Conservation (phyloP, 192 early-diverging fungal genomes). For the Backusella parvicylindrica region DNA sequence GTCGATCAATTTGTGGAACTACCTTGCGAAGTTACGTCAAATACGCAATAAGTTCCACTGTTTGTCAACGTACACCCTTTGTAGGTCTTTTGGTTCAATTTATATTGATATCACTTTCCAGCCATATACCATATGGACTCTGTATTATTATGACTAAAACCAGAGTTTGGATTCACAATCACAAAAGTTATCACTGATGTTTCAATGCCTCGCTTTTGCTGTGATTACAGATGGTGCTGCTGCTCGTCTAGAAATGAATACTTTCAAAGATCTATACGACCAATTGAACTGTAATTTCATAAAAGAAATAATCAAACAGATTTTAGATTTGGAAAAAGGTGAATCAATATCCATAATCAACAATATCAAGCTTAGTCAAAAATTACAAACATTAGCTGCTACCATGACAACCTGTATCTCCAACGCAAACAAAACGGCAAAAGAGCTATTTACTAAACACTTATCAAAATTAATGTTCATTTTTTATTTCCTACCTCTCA, state of each 20-base stretch:
- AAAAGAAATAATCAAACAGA: too few relatives aligned
- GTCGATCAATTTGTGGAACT: neutral
- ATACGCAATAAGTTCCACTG: neutral
- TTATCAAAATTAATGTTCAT: neutral
- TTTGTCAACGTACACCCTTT: neutral
- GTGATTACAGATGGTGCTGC: too few relatives aligned
- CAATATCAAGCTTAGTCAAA: neutral
- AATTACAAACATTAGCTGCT: neutral
- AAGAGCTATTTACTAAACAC: neutral
- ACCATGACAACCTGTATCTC: neutral
- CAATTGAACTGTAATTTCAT: too few relatives aligned
- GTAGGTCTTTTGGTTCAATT: too few relatives aligned
- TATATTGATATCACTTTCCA: too few relatives aligned
- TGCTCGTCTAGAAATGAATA: too few relatives aligned
- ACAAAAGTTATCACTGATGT: too few relatives aligned
- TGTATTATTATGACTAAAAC: too few relatives aligned
- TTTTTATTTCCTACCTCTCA: neutral
- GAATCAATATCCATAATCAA: neutral
- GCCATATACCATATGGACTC: too few relatives aligned
- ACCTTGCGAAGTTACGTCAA: neutral
- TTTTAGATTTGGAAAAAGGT: neutral
- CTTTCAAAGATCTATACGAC: too few relatives aligned
- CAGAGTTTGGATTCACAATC: too few relatives aligned
- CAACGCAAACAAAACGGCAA: neutral
- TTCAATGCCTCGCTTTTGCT: too few relatives aligned